Evolutionary conservation across 495 filamentous ascomycete genomes (phyloP), one percentile per base, ranked within the genome.

Genomic region (Aspergillus asperescens): DNA sequence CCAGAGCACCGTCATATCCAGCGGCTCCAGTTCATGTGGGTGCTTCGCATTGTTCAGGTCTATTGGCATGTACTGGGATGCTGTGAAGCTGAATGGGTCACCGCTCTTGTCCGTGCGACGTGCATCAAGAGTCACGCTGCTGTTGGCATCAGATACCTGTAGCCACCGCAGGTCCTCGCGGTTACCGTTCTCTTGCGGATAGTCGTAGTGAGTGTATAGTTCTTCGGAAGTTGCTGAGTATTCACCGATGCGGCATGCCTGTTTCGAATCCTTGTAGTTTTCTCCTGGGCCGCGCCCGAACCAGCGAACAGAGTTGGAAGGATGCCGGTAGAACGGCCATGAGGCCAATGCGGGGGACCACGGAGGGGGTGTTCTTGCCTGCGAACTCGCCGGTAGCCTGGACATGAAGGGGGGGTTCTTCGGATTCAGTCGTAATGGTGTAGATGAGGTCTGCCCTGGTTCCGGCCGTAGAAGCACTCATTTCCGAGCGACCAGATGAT

Each of bases 31-130:
- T 62, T 87, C 81, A 55, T 76, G 73, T 18, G 81, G 81, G 56
- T 86, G 83, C 52, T 61, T 68, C 9, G 70, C 69, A 44, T 70
- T 68, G 15, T 85, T 81, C 19, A 87, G 48, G 45, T 83, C 81
- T 25, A 51, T 37, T 6, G 68, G 67, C 3, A 69, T 60, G 62
- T 80, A 84, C 48, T 74, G 74, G 7, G 62, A 47, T 22, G 76
- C 79, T 44, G 73, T 71, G 60, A 85, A 86, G 58, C 77, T 78
- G 37, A 80, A 82, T n/a, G n/a, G n/a, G 16, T 19, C 27, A 1
- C 4, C 9, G 27, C 18, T 7, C 13, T 13, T 18, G 15, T 19
- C 42, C 24, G 25, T 18, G 4, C 42, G 42, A 1, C 42, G 42
- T 27, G 42, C 42, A 20, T 46, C 42, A 0, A 46, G 42, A 4